A percentile compares a stretch with the other conserved stretches of the same genome.
Conservation (phyloP, 2,329 filamentous ascomycete genomes). For the Grosmannia penicillata region DNA sequence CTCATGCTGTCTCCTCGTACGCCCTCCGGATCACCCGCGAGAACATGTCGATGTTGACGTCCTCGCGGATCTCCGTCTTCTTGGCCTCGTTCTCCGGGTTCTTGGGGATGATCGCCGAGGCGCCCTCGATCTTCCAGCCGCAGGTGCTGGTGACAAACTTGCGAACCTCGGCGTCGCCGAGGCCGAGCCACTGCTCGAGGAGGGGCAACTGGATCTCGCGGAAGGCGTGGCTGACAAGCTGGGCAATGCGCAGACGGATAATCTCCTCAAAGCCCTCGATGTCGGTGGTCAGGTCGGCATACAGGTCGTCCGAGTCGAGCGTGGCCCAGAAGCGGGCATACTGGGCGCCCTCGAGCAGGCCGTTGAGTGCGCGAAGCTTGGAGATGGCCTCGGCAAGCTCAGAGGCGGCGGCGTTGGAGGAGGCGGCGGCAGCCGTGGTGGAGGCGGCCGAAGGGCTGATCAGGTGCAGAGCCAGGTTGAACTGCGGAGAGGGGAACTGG, state of each 20-base stretch:
- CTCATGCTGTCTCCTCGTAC: conserved; percentile 72
- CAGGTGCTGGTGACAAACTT: conserved; percentile 78
- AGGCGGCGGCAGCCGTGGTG: conserved; percentile 39
- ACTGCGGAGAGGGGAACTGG: conserved; percentile 91
- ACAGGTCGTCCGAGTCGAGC: conserved; percentile 85
- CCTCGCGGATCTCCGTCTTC: conserved; percentile 88
- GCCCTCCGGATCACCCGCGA: conserved; percentile 65
- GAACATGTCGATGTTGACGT: conserved; percentile 83
- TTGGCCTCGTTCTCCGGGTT: conserved; percentile 98
- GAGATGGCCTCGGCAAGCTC: conserved; percentile 81
- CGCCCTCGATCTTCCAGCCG: conserved; percentile 66
- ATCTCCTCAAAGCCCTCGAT: conserved; percentile 91
- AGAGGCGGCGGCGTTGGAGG: conserved; percentile 19
- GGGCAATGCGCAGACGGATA: conserved; percentile 78
- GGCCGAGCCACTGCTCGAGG: conserved; percentile 62
- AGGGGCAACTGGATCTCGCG: conserved; percentile 55
- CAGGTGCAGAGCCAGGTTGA: conserved; percentile 84
- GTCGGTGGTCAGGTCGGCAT: conserved; percentile 88
- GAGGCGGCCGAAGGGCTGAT: conserved; percentile 67
- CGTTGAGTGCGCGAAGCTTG: conserved; percentile 74
- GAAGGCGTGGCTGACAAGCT: conserved; percentile 69
- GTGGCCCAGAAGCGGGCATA: conserved; percentile 90
- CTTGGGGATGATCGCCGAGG: conserved; percentile 59
- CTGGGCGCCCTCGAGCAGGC: conserved; percentile 76
- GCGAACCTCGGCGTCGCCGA: conserved; percentile 48